A percentile compares a stretch with the other conserved stretches of the same genome.
Conservation (phyloP, 805 yeast species). For the Yamadazyma ubonensis region DNA sequence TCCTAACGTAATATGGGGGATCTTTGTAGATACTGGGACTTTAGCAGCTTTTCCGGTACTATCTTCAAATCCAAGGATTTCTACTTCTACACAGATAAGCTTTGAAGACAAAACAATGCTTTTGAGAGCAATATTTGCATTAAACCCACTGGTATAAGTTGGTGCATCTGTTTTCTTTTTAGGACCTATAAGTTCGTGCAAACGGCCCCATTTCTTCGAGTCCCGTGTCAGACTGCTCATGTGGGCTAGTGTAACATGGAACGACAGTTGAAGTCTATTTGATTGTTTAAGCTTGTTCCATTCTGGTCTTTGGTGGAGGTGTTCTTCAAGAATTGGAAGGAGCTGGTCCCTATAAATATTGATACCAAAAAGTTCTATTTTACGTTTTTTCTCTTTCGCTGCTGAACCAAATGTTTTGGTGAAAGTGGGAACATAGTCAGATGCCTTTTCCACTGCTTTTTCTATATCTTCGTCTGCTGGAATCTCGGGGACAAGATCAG, state of each 20-base stretch:
- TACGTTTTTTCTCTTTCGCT: conserved; percentile 12
- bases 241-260: conserved; percentile 72
- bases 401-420: conserved; percentile 32
- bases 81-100: conserved; percentile 56
- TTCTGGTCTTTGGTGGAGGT: conserved; percentile 17
- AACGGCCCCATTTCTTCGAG: conserved; percentile 11
- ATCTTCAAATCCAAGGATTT: conserved; percentile 18
- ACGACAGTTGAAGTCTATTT: conserved; percentile 47
- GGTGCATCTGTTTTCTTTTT: conserved; percentile 6
- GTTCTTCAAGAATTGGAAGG: conserved; percentile 6
- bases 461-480: conserved; percentile 45
- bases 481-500: conserved; percentile 35
- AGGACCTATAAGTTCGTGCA: conserved; percentile 6
- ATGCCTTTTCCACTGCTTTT: conserved; percentile 52
- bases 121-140: conserved; percentile 28
- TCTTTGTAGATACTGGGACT: conserved; percentile 8
- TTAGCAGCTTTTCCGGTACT: background rate
- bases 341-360: conserved; percentile 9
- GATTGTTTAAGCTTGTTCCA: conserved; percentile 20
- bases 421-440: conserved; percentile 51
- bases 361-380: conserved; percentile 15
- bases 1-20: conserved; percentile 16
- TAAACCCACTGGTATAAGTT: conserved; percentile 18
- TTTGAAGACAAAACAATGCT: conserved; percentile 23
- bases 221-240: conserved; percentile 9